Evolutionary conservation across 2,329 filamentous ascomycete species (phyloP).

Genomic region (Leptographium procerum): DNA sequence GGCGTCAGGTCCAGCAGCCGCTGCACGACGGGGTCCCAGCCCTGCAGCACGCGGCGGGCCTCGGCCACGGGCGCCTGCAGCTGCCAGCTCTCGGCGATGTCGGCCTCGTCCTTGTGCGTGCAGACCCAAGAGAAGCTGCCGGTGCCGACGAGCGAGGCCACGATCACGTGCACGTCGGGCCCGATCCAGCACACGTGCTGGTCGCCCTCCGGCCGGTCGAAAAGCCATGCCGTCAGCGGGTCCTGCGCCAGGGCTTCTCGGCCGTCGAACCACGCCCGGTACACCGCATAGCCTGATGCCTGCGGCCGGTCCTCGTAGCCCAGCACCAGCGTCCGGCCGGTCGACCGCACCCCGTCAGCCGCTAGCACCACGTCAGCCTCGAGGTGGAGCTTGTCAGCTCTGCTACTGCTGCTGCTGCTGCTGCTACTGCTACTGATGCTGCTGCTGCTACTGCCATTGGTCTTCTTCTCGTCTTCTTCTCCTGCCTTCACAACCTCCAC

Average conservation of each 20-base stretch:
- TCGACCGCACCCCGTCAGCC: background rate
- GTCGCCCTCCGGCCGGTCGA: constrained; percentile 26
- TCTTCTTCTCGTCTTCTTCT: too few species aligned
- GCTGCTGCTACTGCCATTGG: too few species aligned
- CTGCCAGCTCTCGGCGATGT: constrained; percentile 14
- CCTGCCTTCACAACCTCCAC: too few species aligned
- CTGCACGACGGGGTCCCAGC: constrained; percentile 34
- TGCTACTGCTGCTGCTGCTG: too few species aligned
- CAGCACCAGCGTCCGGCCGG: background rate
- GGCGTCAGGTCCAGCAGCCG: background rate
- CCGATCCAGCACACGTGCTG: constrained; percentile 30
- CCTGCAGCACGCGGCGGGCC: constrained; percentile 9
- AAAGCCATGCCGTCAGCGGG: constrained; percentile 25
- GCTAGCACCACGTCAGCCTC: background rate
- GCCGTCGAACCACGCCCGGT: constrained; percentile 5
- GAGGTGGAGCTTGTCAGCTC: background rate
- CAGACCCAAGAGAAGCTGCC: constrained; percentile 35
- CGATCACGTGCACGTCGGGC: constrained; percentile 31
- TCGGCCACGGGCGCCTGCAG: background rate
- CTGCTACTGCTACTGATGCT: too few species aligned
- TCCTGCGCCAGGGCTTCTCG: constrained; percentile 23
- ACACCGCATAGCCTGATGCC: background rate
- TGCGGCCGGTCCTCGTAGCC: background rate
- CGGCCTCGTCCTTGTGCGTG: constrained; percentile 26
- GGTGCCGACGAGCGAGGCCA: constrained; percentile 29